These are phyloP conservation scores for Escallonia rubra DNA, from an alignment of 129 eudicot species.

Conservation along the genomic window DNA sequence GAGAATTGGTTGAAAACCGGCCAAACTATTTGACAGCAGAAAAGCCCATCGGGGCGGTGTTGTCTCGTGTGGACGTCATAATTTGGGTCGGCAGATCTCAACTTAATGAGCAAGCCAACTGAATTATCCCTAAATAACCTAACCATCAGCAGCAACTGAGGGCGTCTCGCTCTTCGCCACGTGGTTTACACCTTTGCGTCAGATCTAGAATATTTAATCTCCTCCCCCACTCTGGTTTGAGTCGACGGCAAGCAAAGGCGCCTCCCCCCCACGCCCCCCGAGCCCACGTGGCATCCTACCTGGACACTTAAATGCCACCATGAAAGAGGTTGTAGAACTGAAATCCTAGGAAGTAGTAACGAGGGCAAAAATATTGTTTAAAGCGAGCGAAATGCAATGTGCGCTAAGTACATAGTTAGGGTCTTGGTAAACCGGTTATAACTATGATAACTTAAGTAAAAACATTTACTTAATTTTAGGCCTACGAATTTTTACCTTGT, in stretches of 20 bases:
- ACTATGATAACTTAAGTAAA: no score
- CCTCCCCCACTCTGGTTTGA: conserved; percentile 18
- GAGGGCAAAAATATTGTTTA: no score
- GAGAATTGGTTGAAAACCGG: conserved; percentile 27
- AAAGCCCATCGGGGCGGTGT: conserved; percentile 27
- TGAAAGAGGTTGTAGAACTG: no score
- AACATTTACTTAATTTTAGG: no score
- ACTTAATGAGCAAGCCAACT: conserved; percentile 6
- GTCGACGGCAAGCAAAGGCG: conserved; percentile 56
- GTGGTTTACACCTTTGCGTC: neutral
- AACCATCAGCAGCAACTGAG: no score
- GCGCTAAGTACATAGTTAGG: no score
- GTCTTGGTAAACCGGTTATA: no score
- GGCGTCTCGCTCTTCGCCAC: neutral
- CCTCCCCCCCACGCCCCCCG: no score
- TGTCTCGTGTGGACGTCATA: conserved; percentile 34
- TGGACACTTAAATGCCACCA: conserved; percentile 16
- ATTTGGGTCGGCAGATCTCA: conserved; percentile 38
- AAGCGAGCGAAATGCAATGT: no score
- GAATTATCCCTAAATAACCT: no score
- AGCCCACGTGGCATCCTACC: conserved; percentile 33
- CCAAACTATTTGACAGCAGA: conserved; percentile 26
- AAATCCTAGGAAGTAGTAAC: no score
- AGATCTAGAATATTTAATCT: neutral
- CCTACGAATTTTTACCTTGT: no score